Percentiles rank a stretch among this genome's conserved stretches.
Conservation (phyloP, 164 flowering plant species). For the Akebia trifoliata region DNA sequence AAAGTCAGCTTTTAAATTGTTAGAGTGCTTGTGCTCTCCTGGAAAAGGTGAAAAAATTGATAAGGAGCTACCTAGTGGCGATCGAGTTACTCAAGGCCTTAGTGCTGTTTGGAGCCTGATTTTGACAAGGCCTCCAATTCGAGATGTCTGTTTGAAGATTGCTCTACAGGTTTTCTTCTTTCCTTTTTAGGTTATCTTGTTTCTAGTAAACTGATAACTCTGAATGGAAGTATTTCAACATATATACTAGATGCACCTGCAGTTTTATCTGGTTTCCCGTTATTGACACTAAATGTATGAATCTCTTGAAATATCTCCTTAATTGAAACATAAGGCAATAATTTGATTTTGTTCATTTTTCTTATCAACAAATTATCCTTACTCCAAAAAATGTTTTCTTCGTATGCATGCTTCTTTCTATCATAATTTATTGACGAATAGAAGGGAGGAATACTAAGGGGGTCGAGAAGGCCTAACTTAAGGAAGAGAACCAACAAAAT, state of each 20-base stretch:
- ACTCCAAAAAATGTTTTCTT: too few species aligned
- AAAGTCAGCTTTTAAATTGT: slow-evolving; percentile 53
- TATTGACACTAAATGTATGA: too few species aligned
- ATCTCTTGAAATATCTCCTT: too few species aligned
- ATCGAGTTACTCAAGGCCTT: slow-evolving; percentile 96
- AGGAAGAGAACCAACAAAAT: too few species aligned
- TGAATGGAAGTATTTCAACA: neutral
- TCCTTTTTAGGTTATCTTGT: neutral
- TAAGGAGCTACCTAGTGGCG: slow-evolving; percentile 71
- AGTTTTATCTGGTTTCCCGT: too few species aligned
- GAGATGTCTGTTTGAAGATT: slow-evolving; percentile 78
- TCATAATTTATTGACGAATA: too few species aligned
- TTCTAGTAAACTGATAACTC: neutral
- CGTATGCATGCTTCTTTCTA: too few species aligned
- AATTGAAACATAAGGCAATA: too few species aligned
- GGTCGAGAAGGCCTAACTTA: too few species aligned
- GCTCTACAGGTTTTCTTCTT: slow-evolving; percentile 66
- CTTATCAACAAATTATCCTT: too few species aligned
- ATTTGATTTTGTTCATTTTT: too few species aligned
- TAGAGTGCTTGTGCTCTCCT: slow-evolving; percentile 84
- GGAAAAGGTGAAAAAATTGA: slow-evolving; percentile 44
- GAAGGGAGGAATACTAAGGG: too few species aligned
- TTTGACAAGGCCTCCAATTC: slow-evolving; percentile 74
- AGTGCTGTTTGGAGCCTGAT: slow-evolving; percentile 88
- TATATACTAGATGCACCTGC: neutral